A percentile compares a stretch with the other conserved stretches of the same genome.
Evolutionary conservation across 2,329 filamentous ascomycete species (phyloP).

Genomic region (Talaromyces sp.): DNA sequence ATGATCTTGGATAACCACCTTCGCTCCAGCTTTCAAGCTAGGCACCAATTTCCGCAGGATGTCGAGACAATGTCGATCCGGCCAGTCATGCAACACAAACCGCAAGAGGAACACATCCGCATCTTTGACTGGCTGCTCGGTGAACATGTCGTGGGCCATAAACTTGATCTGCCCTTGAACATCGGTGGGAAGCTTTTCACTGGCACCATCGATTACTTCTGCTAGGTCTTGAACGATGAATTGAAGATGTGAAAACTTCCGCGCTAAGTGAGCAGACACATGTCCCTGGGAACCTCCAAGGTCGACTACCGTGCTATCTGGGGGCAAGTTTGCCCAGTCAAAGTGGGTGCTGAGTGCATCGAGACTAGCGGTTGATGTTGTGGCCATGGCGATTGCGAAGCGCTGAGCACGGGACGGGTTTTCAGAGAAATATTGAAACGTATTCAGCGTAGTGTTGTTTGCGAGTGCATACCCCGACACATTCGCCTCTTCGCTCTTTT

Average conservation of each 20-base stretch:
- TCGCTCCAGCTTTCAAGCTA: no score
- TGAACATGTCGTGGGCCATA: slow-evolving; percentile 7
- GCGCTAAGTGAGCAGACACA: slow-evolving; percentile 51
- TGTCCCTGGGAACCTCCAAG: slow-evolving; percentile 54
- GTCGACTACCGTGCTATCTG: slow-evolving; percentile 13
- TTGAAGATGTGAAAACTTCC: slow-evolving; percentile 46
- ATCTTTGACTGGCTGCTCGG: no score
- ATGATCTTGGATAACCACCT: no score
- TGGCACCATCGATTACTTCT: slow-evolving; percentile 16
- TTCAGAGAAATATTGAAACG: not conserved
- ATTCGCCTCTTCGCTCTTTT: no score
- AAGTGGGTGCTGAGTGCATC: no score
- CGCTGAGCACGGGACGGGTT: not conserved
- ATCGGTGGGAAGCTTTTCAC: not conserved
- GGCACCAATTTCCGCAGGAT: no score
- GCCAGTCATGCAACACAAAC: no score
- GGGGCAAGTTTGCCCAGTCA: no score
- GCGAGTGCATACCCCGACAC: slow-evolving; percentile 2
- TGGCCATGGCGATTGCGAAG: not conserved
- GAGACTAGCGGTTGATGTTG: no score
- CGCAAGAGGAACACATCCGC: no score
- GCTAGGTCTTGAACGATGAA: slow-evolving; percentile 51
- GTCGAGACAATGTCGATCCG: no score
- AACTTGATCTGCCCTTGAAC: not conserved
- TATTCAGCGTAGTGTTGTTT: not conserved